phyloP scores from a whole-genome alignment of 2,329 filamentous ascomycete species.

The Xylariales sp. region DNA sequence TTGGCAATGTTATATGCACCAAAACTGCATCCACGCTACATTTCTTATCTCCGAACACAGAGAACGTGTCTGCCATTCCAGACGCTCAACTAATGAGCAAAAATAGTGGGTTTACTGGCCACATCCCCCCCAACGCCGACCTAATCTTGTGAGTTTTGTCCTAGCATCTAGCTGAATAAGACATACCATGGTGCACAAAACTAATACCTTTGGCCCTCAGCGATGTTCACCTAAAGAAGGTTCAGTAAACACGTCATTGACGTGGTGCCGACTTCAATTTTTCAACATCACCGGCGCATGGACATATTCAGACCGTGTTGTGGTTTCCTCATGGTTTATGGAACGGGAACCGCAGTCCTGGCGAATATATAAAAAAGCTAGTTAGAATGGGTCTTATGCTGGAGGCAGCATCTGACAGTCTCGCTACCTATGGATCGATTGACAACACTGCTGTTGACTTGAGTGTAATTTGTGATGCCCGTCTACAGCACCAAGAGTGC shows the following conservation, averaged over 20 bases:
- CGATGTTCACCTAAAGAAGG: conserved; percentile 47
- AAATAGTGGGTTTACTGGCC: conserved; percentile 40
- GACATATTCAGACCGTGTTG: conserved; percentile 3
- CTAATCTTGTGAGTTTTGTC: conserved; percentile 49
- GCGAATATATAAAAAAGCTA: not conserved
- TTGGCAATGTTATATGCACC: not conserved
- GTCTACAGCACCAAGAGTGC: not conserved
- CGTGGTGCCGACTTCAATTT: conserved; percentile 11
- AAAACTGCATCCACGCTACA: not conserved
- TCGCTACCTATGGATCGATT: not conserved
- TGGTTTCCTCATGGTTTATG: conserved; percentile 5
- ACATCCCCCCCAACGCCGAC: conserved; percentile 48
- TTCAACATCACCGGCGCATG: conserved; percentile 21
- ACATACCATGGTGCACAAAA: not conserved
- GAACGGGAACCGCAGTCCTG: conserved; percentile 1
- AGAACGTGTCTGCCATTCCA: not conserved
- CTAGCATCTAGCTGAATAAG: not conserved
- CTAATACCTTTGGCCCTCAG: conserved; percentile 33
- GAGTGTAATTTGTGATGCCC: not conserved
- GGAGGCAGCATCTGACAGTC: conserved; percentile 11
- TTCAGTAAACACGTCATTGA: conserved; percentile 39
- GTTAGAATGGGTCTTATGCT: not conserved
- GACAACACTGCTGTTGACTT: not conserved
- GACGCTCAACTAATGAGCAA: conserved; percentile 15
- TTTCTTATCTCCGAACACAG: not conserved